Conservation (phyloP, 768 basidiomycete genomes). For the Tulasnella sp. region DNA sequence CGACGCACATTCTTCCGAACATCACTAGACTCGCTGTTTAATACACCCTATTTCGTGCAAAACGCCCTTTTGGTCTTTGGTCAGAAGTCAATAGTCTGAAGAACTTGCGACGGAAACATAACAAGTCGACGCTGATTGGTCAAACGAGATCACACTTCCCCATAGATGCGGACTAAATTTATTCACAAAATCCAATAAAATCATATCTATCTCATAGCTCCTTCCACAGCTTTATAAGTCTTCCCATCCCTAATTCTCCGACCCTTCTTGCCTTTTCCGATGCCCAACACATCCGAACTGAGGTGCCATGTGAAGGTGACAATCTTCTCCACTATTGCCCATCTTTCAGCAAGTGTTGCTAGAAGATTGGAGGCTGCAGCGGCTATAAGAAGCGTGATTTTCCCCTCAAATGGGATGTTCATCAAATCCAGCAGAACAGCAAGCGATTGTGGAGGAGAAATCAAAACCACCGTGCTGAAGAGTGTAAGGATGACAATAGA, state of each 20-base stretch:
- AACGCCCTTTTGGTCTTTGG: no score
- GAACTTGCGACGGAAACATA: no score
- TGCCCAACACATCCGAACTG: conserved; percentile 30
- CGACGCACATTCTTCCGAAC: no score
- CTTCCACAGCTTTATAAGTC: conserved; percentile 75
- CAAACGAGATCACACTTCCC: no score
- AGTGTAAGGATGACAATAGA: conserved; percentile 53
- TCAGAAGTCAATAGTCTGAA: no score
- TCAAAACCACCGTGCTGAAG: conserved; percentile 66
- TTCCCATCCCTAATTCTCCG: conserved; percentile 52
- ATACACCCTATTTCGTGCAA: no score
- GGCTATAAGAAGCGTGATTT: conserved; percentile 52
- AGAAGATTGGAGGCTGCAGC: conserved; percentile 55
- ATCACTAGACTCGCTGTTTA: no score
- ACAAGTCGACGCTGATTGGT: no score
- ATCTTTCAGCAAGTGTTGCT: conserved; percentile 67
- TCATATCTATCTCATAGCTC: conserved; percentile 35
- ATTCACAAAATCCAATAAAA: neutral
- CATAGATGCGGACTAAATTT: no score
- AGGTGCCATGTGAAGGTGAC: no score
- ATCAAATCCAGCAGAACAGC: conserved; percentile 61
- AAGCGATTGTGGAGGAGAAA: conserved; percentile 51
- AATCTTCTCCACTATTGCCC: conserved; percentile 43
- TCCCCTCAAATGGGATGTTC: conserved; percentile 53
- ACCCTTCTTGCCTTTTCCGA: conserved; percentile 31